These are phyloP conservation scores for Tothia fuscella DNA, from an alignment of 2,329 filamentous ascomycete genomes.

Conservation along the genomic window DNA sequence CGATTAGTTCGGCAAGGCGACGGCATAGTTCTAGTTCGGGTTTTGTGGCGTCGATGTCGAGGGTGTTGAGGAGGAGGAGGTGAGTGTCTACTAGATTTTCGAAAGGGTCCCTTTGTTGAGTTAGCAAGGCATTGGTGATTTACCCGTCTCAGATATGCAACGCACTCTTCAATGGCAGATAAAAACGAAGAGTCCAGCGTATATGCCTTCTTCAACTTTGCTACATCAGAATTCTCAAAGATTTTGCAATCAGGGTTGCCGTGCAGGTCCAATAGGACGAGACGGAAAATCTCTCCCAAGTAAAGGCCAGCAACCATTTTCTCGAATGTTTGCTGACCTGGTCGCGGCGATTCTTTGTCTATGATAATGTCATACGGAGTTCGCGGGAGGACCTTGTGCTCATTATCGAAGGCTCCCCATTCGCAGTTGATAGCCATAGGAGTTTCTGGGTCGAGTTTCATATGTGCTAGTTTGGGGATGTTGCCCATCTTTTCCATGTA, in stretches of 20 bases:
- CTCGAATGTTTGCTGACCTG: slow-evolving; percentile 90
- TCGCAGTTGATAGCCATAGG: slow-evolving; percentile 98
- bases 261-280: slow-evolving; percentile 74
- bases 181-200: slow-evolving; percentile 87
- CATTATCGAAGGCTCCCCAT: slow-evolving; percentile 95
- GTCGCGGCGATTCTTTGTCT: slow-evolving; percentile 82
- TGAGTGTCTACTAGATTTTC: slow-evolving; percentile 87
- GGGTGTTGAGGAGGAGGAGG: slow-evolving; percentile 67
- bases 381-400: slow-evolving; percentile 75
- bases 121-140: not conserved
- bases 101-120: slow-evolving; percentile 61
- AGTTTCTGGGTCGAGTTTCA: slow-evolving; percentile 72
- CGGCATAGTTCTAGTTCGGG: slow-evolving; percentile 83
- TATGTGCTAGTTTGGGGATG: slow-evolving; percentile 84
- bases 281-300: slow-evolving; percentile 85
- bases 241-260: slow-evolving; percentile 51
- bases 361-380: slow-evolving; percentile 80
- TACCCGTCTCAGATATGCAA: not conserved
- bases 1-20: slow-evolving; percentile 83
- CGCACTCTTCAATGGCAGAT: slow-evolving; percentile 69
- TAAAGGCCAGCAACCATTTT: slow-evolving; percentile 97
- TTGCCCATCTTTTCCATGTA: slow-evolving; percentile 92
- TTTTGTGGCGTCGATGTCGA: slow-evolving; percentile 57
- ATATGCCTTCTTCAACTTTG: slow-evolving; percentile 73
- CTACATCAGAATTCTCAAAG: slow-evolving; percentile 74